phyloP scores from a whole-genome alignment of 768 basidiomycete genomes.

The Chlorophyllum brunneum region DNA sequence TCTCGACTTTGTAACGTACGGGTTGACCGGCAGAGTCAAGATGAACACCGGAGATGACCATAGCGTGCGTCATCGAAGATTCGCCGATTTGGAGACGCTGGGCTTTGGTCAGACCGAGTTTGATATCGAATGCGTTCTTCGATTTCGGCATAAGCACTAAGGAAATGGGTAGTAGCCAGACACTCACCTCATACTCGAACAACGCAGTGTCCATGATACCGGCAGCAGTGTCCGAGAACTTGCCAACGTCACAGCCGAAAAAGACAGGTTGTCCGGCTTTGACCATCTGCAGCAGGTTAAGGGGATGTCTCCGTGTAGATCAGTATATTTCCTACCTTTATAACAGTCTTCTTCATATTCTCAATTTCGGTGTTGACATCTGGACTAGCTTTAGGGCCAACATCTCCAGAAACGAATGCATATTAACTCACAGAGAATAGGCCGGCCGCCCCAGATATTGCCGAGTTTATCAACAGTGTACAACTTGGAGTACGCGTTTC shows the following conservation, averaged over 20 bases:
- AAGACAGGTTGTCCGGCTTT: slow-evolving; percentile 88
- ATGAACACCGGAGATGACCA: slow-evolving; percentile 93
- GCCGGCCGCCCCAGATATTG: slow-evolving; percentile 85
- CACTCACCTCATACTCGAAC: slow-evolving; percentile 72
- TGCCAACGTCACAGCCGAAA: slow-evolving; percentile 96
- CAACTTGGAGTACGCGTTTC: slow-evolving; percentile 76
- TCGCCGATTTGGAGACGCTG: slow-evolving; percentile 80
- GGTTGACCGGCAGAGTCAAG: slow-evolving; percentile 71
- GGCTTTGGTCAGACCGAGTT: slow-evolving; percentile 77
- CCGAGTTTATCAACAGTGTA: slow-evolving; percentile 93
- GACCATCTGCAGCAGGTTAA: slow-evolving; percentile 46
- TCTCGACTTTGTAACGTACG: slow-evolving; percentile 94
- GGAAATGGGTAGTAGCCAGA: neutral
- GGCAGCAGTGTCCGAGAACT: slow-evolving; percentile 62
- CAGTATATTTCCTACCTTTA: slow-evolving; percentile 43
- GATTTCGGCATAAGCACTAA: neutral
- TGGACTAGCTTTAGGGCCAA: slow-evolving; percentile 23
- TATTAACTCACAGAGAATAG: slow-evolving; percentile 67
- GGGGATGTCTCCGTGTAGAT: neutral
- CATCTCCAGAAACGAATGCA: neutral
- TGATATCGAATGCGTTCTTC: slow-evolving; percentile 81
- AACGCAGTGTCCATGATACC: slow-evolving; percentile 89
- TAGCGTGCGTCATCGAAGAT: slow-evolving; percentile 91
- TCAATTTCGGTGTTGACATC: slow-evolving; percentile 89
- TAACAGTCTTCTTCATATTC: slow-evolving; percentile 76